Evolutionary conservation across 2,329 filamentous ascomycete species (phyloP), one percentile per base, ranked within the genome.

Genomic region (Colletotrichum orchidophilum): DNA sequence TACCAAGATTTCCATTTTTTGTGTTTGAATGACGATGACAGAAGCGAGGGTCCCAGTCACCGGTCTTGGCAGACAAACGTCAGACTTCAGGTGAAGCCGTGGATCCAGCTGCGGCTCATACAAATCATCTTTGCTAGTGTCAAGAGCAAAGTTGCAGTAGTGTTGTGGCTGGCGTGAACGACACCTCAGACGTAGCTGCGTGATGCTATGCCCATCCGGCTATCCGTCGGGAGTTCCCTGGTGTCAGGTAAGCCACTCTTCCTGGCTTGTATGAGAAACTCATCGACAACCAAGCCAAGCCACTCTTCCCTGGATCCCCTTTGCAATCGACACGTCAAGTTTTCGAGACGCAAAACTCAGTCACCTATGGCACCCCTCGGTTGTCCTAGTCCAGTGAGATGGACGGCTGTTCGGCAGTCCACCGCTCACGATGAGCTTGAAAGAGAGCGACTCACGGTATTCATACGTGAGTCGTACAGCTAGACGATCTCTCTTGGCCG

Each of bases 381-480:
- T 54, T 54, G 42, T 24, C 60, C 70, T 39, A 24, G 60, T 71
- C 26, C 60, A 54, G 60, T 55, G 65, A 61, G 66, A 72, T 70
- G 60, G 59, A 65, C 66, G 54, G 59, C 29, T 55, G 39, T 52
- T 57, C 70, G 66, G 70, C 60, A 64, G 70, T 61, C 39, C 66
- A 57, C 66, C 66, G 60, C 66, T 46, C 21, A 72, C 54, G 39
- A 21, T 61, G 54, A 61, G 59, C 46, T 50, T 60, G 13, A 50
- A 52, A 64, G 26, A 50, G 27, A 12, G 61, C 70, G 66, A 70
- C 49, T 72, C 61, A 61, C 35, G 60, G 54, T 24, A 12, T 60
- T 60, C 53, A 61, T 58, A 70, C 61, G 59, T 65, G 70, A 70
- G 70, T 70, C 60, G 54, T 60, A 70, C 66, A 70, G 53, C 50